phyloP scores from a whole-genome alignment of 2,329 filamentous ascomycete species.

The Cladosporium sp. region DNA sequence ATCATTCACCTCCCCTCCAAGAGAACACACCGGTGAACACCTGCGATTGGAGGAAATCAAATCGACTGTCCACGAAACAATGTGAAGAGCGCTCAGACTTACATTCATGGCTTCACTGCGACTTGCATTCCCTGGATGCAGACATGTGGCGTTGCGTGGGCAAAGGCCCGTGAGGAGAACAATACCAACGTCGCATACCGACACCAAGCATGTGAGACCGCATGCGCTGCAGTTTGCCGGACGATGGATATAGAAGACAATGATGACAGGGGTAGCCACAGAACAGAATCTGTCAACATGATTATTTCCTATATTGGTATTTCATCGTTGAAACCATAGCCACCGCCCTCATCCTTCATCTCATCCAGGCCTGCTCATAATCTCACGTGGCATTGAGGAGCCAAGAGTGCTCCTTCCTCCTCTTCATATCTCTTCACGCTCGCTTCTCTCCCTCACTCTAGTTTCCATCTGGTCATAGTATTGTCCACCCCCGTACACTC shows the following conservation, averaged over 20 bases:
- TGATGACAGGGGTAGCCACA: not conserved
- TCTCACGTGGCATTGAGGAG: not conserved
- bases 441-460: not conserved
- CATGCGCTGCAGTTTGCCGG: not conserved
- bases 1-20: not conserved
- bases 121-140: not conserved
- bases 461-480: not conserved
- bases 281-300: too few species aligned
- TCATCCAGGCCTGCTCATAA: too few species aligned
- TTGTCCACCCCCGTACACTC: not conserved
- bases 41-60: too few species aligned
- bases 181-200: slow-evolving; percentile 6
- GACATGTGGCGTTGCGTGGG: slow-evolving; percentile 1
- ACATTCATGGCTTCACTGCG: not conserved
- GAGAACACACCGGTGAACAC: too few species aligned
- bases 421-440: not conserved
- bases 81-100: too few species aligned
- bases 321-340: not conserved
- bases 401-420: not conserved
- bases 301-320: not conserved
- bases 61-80: too few species aligned
- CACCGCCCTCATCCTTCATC: not conserved
- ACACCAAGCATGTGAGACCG: slow-evolving; percentile 3
- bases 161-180: slow-evolving; percentile 11
- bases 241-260: not conserved